These are phyloP conservation scores for Mycosphaerella arachidis DNA, from an alignment of 2,329 filamentous ascomycete genomes.

Conservation along the genomic window DNA sequence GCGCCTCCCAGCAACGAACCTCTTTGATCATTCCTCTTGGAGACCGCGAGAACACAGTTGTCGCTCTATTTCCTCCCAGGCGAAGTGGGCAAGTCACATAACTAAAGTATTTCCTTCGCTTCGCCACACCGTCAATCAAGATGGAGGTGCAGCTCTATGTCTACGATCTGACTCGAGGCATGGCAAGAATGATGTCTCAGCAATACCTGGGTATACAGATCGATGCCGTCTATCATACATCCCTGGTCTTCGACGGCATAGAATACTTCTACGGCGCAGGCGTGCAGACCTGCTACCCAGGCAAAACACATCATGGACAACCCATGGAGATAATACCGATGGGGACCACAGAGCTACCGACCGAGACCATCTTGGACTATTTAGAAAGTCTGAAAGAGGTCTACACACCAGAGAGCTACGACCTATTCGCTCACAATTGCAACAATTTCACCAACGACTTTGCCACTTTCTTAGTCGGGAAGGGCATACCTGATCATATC, in stretches of 20 bases:
- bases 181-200: conserved; percentile 48
- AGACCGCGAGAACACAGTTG: not conserved
- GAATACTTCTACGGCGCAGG: conserved; percentile 91
- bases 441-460: conserved; percentile 97
- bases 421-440: conserved; percentile 86
- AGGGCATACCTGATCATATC: conserved; percentile 83
- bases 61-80: not conserved
- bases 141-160: conserved; percentile 52
- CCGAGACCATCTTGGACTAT: conserved; percentile 81
- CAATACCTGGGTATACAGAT: conserved; percentile 65
- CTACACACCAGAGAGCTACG: conserved; percentile 76
- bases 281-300: conserved; percentile 75
- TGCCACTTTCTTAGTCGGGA: conserved; percentile 80
- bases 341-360: conserved; percentile 71
- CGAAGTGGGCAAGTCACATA: not conserved
- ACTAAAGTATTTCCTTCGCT: not conserved
- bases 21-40: not conserved
- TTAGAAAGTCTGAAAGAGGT: conserved; percentile 75
- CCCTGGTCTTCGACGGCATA: conserved; percentile 74
- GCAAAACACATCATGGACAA: conserved; percentile 77
- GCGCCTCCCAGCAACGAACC: not conserved
- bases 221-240: conserved; percentile 93
- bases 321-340: conserved; percentile 73
- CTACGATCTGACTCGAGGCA: conserved; percentile 47
- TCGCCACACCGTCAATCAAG: not conserved